Percentiles rank a stretch among this genome's conserved stretches.
These are phyloP conservation scores for Diaporthe longicolla DNA, from an alignment of 2,329 filamentous ascomycete species.

Conservation along the genomic window DNA sequence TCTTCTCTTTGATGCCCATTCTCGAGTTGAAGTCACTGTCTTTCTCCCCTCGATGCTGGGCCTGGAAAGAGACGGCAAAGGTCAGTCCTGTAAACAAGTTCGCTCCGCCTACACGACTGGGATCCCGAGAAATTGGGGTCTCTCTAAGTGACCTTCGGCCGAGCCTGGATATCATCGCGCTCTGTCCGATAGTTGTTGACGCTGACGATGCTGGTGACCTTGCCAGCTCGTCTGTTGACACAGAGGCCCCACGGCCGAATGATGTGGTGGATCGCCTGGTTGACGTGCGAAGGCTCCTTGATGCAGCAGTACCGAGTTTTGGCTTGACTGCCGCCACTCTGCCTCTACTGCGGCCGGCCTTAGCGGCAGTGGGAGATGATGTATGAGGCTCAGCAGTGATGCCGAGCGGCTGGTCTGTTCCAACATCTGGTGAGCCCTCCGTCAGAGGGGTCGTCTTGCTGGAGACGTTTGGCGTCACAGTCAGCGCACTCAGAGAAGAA, in stretches of 20 bases:
- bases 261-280: constrained; percentile 47
- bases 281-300: constrained; percentile 47
- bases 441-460: constrained; percentile 55
- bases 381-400: constrained; percentile 43
- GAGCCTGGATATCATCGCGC: constrained; percentile 49
- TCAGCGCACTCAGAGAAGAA: constrained; percentile 58
- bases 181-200: constrained; percentile 54
- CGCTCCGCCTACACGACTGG: constrained; percentile 36
- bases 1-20: constrained; percentile 51
- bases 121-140: constrained; percentile 30
- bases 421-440: constrained; percentile 50
- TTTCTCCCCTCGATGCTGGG: constrained; percentile 64
- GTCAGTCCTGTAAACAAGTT: constrained; percentile 83
- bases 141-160: constrained; percentile 43
- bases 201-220: constrained; percentile 54
- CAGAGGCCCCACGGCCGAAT: constrained; percentile 49
- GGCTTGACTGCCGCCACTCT: constrained; percentile 45
- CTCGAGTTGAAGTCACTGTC: constrained; percentile 62
- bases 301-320: constrained; percentile 45
- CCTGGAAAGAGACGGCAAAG: constrained; percentile 85
- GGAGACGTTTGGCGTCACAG: constrained; percentile 56
- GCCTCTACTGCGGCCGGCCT: constrained; percentile 48
- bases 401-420: constrained; percentile 35
- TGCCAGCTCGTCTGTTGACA: constrained; percentile 65
- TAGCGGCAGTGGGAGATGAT: constrained; percentile 54